Conservation (phyloP, 2,329 filamentous ascomycete species). For the Xylariomycetidae sp. region DNA sequence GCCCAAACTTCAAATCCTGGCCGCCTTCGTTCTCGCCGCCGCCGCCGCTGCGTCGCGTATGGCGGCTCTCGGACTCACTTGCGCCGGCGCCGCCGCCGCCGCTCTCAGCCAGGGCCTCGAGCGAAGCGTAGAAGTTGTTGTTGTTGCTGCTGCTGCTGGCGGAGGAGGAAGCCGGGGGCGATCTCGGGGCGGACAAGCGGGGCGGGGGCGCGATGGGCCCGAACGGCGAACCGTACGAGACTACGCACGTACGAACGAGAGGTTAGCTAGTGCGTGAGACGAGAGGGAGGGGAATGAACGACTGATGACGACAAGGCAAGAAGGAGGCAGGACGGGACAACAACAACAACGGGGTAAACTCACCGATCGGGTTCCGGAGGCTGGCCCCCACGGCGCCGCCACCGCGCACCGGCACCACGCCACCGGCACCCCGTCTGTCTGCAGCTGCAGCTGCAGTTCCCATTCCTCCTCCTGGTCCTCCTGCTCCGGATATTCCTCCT, state of each 20-base stretch:
- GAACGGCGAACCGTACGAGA: conserved; percentile 22
- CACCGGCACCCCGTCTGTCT: no score
- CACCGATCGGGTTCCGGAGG: conserved; percentile 14
- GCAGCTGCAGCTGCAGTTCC: no score
- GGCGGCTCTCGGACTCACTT: no score
- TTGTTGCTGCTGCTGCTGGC: neutral
- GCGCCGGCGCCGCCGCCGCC: no score
- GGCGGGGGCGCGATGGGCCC: conserved; percentile 26
- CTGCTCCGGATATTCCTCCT: conserved; percentile 3
- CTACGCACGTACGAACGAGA: no score
- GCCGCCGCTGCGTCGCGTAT: no score
- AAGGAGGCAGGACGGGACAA: neutral
- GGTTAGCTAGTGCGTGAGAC: no score
- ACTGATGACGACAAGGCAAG: neutral
- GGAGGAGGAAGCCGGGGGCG: neutral
- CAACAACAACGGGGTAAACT: conserved; percentile 3
- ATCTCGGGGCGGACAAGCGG: conserved; percentile 10
- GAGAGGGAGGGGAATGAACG: no score
- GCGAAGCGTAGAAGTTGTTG: conserved; percentile 22
- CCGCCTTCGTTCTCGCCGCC: no score
- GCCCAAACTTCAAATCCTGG: no score
- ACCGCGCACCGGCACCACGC: no score
- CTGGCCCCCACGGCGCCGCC: conserved; percentile 2
- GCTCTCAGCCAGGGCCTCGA: conserved; percentile 15
- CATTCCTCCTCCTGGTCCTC: no score